Percentiles rank a stretch among this genome's conserved stretches.
These are phyloP conservation scores for Mrakia blollopis DNA, from an alignment of 768 basidiomycete species.

Conservation along the genomic window DNA sequence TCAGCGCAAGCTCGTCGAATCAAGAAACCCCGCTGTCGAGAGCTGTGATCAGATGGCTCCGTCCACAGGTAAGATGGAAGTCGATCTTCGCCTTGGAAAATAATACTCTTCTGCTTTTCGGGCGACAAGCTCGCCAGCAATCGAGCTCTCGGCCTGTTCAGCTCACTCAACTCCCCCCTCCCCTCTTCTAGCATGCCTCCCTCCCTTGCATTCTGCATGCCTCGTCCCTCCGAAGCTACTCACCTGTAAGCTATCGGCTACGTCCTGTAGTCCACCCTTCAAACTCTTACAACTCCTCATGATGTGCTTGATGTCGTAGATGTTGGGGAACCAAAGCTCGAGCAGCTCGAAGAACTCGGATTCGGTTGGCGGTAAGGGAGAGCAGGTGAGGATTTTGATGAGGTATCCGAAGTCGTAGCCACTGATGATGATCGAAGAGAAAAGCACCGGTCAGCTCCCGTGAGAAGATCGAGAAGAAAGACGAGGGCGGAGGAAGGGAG, in stretches of 20 bases:
- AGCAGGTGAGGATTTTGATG: slow-evolving; percentile 74
- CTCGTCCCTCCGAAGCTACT: neutral
- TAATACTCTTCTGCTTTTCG: no score
- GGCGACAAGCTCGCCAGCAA: neutral
- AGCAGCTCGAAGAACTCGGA: slow-evolving; percentile 83
- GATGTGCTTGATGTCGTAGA: slow-evolving; percentile 97
- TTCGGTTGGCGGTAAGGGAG: slow-evolving; percentile 81
- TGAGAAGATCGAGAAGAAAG: neutral
- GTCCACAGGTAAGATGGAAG: no score
- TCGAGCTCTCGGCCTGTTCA: neutral
- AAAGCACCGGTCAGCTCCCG: neutral
- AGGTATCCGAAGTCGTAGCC: slow-evolving; percentile 99
- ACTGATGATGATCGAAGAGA: slow-evolving; percentile 48
- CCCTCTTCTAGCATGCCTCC: neutral
- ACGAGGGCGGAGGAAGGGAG: no score
- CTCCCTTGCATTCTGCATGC: no score
- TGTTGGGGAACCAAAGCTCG: slow-evolving; percentile 85
- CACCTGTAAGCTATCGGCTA: slow-evolving; percentile 92
- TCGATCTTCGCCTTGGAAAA: no score
- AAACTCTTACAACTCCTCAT: slow-evolving; percentile 78
- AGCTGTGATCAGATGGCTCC: neutral
- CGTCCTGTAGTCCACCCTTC: slow-evolving; percentile 86
- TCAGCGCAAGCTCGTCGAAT: no score
- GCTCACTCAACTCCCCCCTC: neutral
- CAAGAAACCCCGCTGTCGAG: neutral